Base-by-base conservation (phyloP, 352 stramenopile genomes). In the Globisporangium spiculum region DNA sequence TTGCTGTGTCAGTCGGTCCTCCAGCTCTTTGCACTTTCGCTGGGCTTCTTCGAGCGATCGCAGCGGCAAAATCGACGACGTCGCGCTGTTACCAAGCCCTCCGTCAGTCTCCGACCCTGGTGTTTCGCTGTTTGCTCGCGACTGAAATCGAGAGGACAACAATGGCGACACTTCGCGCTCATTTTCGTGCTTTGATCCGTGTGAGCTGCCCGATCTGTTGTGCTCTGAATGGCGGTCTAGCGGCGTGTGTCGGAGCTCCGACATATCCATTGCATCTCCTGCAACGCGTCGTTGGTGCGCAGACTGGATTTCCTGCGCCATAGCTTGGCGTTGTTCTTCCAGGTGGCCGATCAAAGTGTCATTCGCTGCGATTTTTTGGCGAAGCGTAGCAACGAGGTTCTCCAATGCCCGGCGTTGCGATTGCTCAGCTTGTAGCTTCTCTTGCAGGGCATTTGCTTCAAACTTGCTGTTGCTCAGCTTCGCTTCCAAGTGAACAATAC, bases 401-500 rank as follows among this genome's bases (percentile, higher is more conserved):
- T 96, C 88, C 44, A 96, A 56, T 30, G 72, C 89, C 3, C 73
- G 72, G n/a, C 83, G 76, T 57, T 92, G 75, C 2, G 69, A 77
- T 44, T 81, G 75, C 66, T 92, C 81, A 1, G 72, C 59, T 1
- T 80, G 75, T 3, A 96, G 61, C 22, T 92, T 88, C 1, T 87
- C 76, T 44, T 88, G 78, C 24, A 96, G 46, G 18, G 80, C 72
- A 27, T 89, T 88, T 1, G 80, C 65, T 63, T 93, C 84, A 48
- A 84, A 90, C 62, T 91, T 83, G 30, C 67, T 80, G 58, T 84
- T 90, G 64, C 80, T 91, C 32, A 92, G 53, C 68, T 91, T 92
- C 0, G 86, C 83, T 68, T 95, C 86, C 30, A 95, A 59, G 41
- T 93, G 83, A 5, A 91, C 76, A 50, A 96, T 90, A 16, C 83